Evolutionary conservation across 2,329 filamentous ascomycete species (phyloP).

Genomic region (Botrytis porri): DNA sequence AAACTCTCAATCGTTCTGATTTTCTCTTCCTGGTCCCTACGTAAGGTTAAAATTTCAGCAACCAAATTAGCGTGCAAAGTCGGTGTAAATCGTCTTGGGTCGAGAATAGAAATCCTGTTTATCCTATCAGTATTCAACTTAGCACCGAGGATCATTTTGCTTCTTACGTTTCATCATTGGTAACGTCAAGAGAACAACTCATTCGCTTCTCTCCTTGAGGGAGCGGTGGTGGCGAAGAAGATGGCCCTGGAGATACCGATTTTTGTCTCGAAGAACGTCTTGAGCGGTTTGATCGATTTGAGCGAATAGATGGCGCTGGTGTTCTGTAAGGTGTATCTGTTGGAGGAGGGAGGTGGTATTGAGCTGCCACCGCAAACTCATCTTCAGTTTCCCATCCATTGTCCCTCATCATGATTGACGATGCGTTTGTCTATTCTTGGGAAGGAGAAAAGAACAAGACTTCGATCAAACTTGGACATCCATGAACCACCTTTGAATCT

Average conservation of each 20-base stretch:
- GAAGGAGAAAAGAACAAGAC: not conserved
- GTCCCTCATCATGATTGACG: slow-evolving; percentile 44
- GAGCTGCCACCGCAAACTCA: slow-evolving; percentile 55
- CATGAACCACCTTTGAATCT: slow-evolving; percentile 3
- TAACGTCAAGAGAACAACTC: slow-evolving; percentile 56
- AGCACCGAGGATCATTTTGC: not conserved
- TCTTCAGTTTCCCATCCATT: slow-evolving; percentile 60
- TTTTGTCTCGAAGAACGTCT: slow-evolving; percentile 57
- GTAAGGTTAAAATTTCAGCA: slow-evolving; percentile 83
- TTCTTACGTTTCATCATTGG: slow-evolving; percentile 56
- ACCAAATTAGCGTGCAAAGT: slow-evolving; percentile 93
- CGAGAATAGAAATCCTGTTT: slow-evolving; percentile 60
- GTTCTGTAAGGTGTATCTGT: slow-evolving; percentile 70
- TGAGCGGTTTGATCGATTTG: slow-evolving; percentile 45
- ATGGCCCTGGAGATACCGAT: slow-evolving; percentile 62
- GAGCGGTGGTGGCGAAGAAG: slow-evolving; percentile 58
- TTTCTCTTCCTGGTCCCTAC: slow-evolving; percentile 89
- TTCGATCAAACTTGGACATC: slow-evolving; percentile 6
- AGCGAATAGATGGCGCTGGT: slow-evolving; percentile 48
- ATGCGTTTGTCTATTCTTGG: slow-evolving; percentile 1
- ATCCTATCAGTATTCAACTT: slow-evolving; percentile 23
- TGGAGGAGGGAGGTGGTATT: slow-evolving; percentile 64
- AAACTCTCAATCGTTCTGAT: slow-evolving; percentile 80
- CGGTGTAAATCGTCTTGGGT: slow-evolving; percentile 90
- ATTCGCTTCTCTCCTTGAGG: slow-evolving; percentile 48